Evolutionary conservation across 164 flowering plant species (phyloP), one percentile per base, ranked within the genome.

Genomic region (Echeveria elegans): DNA sequence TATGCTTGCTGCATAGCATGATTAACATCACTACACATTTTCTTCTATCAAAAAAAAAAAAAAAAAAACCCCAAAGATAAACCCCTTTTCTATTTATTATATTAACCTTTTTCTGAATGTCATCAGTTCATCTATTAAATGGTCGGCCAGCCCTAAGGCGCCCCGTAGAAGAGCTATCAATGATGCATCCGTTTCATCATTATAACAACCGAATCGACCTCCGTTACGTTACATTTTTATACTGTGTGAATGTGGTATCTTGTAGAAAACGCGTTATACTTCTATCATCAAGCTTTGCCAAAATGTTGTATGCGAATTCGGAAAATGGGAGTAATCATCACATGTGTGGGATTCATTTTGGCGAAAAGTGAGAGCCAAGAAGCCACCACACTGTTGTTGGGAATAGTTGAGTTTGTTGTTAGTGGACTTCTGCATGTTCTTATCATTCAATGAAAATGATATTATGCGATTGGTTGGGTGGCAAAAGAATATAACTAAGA

Each of bases 401-500:
- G 28, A 56, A 19, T 56, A 26, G 61, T 56, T 26, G 31, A 26
- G 61, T 56, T 56, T 56, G 61, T 56, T 56, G 61, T 56, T 16
- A 56, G 61, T 56, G 61, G 61, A 56, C 32, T 56, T 28, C 32
- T 56, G 34, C 61, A 56, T 56, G 61, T 56, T 56, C 61, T 26
- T 56, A 28, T 56, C 61, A 56, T 56, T 18, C 61, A 16, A 26
- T 56, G 61, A 56, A 56, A 56, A 56, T 56, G 61, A 56, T 56
- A 56, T 12, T 28, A 26, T 10, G 61, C 32, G 61, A 56, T 56
- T 56, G 61, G 61, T 56, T 26, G 61, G 61, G 61, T 56, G 61
- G 61, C 61, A 28, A 56, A n/a, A 56, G 61, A 56, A 56, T 56
- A 56, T 56, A 26, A 53, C 16, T 24, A 26, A 56, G 32, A 56